phyloP scores from a whole-genome alignment of 352 stramenopile genomes.

The Aphanomyces cochlioides region DNA sequence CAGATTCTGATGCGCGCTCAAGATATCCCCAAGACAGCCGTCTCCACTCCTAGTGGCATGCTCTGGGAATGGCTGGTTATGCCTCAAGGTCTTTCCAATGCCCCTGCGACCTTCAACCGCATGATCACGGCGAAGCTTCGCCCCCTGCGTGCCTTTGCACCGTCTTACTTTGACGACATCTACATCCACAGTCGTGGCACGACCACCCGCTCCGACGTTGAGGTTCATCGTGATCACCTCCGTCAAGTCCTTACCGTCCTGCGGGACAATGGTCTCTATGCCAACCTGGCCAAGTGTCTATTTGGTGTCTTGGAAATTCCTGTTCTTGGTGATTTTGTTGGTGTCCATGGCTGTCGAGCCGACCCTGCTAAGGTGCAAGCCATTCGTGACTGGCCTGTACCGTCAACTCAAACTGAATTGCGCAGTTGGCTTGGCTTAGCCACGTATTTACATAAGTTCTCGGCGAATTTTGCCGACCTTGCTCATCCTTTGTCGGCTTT shows the following conservation, averaged over 20 bases:
- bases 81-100: conserved; percentile 34
- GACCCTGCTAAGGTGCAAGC: conserved; percentile 19
- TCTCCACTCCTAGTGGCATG: conserved; percentile 30
- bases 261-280: conserved; percentile 34
- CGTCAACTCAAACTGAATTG: conserved; percentile 29
- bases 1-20: conserved; percentile 31
- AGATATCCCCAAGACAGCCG: conserved; percentile 33
- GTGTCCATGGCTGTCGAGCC: conserved; percentile 9
- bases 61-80: conserved; percentile 40
- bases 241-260: conserved; percentile 29
- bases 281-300: conserved; percentile 33
- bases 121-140: conserved; percentile 34
- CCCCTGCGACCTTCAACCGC: conserved; percentile 41
- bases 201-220: background rate
- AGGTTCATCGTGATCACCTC: conserved; percentile 34
- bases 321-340: conserved; percentile 34
- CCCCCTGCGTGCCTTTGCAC: conserved; percentile 27
- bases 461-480: conserved; percentile 27
- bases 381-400: conserved; percentile 29
- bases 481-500: no score
- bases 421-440: conserved; percentile 18
- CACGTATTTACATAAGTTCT: conserved; percentile 34
- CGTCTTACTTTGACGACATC: conserved; percentile 39
- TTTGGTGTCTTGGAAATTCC: conserved; percentile 27
- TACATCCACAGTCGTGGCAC: conserved; percentile 34